Conservation (phyloP, 257 asterid genomes). For the Voacanga thouarsii region DNA sequence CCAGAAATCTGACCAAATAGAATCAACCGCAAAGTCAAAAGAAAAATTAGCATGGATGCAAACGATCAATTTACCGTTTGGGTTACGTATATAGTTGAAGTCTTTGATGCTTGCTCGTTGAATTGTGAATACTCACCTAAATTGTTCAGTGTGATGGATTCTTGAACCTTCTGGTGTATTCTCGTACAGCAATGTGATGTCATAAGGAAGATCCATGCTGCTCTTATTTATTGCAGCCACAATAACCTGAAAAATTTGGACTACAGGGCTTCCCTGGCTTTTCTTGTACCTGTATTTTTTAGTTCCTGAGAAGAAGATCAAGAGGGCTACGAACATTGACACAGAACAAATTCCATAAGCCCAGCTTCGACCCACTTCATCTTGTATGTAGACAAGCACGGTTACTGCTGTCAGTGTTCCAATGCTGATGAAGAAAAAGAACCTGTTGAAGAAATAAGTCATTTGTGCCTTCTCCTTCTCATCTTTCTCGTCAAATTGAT, state of each 20-base stretch:
- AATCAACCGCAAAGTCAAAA: background rate
- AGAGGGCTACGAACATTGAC: slow-evolving; percentile 53
- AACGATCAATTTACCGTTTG: background rate
- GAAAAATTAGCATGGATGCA: background rate
- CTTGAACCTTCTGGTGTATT: slow-evolving; percentile 51
- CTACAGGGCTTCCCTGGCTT: slow-evolving; percentile 67
- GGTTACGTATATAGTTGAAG: background rate
- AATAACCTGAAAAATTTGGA: slow-evolving; percentile 72
- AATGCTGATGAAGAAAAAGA: slow-evolving; percentile 87
- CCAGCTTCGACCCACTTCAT: slow-evolving; percentile 64
- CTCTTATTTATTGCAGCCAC: slow-evolving; percentile 61
- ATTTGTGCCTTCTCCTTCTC: slow-evolving; percentile 74
- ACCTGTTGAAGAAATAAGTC: slow-evolving; percentile 80
- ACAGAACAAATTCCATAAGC: slow-evolving; percentile 76
- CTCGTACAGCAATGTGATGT: slow-evolving; percentile 52
- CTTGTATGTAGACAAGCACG: slow-evolving; percentile 79
- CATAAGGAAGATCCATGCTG: slow-evolving; percentile 48
- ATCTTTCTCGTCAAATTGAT: slow-evolving; percentile 88
- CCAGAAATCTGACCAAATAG: slow-evolving; percentile 45
- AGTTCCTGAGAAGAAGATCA: slow-evolving; percentile 60
- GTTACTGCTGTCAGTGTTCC: slow-evolving; percentile 85
- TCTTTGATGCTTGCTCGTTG: no score
- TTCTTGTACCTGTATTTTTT: slow-evolving; percentile 67
- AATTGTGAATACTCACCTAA: slow-evolving; percentile 35
- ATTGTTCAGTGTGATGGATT: slow-evolving; percentile 64